These are phyloP conservation scores for Xerocomus potaroensis DNA, from an alignment of 768 basidiomycete genomes.

Conservation along the genomic window DNA sequence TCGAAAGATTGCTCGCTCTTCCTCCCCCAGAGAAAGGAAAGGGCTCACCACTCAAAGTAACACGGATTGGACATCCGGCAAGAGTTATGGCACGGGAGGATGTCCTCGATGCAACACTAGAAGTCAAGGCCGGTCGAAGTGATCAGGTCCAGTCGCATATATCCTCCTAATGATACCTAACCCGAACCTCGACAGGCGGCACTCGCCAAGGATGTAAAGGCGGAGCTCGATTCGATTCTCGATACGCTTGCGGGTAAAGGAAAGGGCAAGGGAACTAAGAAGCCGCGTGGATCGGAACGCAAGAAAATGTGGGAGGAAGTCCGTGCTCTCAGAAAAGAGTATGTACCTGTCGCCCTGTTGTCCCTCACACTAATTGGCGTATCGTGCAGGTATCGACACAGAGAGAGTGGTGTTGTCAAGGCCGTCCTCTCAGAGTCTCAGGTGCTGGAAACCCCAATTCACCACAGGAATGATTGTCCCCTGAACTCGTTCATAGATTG, in stretches of 20 bases:
- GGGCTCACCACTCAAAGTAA: conserved; percentile 49
- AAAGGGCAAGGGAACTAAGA: conserved; percentile 69
- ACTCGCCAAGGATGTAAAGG: conserved; percentile 84
- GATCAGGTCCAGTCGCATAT: conserved; percentile 48
- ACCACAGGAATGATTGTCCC: neutral
- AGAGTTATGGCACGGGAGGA: conserved; percentile 74
- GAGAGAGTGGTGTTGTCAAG: conserved; percentile 81
- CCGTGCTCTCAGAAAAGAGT: conserved; percentile 88
- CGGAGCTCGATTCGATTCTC: conserved; percentile 72
- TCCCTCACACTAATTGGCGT: neutral
- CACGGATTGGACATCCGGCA: conserved; percentile 95
- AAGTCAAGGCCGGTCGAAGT: conserved; percentile 66
- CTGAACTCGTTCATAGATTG: conserved; percentile 45
- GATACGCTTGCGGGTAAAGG: conserved; percentile 66
- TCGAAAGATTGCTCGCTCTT: conserved; percentile 74
- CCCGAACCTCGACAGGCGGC: conserved; percentile 51
- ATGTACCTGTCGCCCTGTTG: conserved; percentile 19
- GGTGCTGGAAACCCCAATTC: conserved; percentile 31
- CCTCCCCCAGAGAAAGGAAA: conserved; percentile 47
- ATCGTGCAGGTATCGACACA: conserved; percentile 68
- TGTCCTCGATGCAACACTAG: conserved; percentile 63
- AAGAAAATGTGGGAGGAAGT: conserved; percentile 87
- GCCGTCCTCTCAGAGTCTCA: conserved; percentile 78
- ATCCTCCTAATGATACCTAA: neutral
- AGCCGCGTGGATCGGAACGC: conserved; percentile 66